Evolutionary conservation across 2,329 filamentous ascomycete genomes (phyloP).

Genomic region (Apiospora phragmitis): DNA sequence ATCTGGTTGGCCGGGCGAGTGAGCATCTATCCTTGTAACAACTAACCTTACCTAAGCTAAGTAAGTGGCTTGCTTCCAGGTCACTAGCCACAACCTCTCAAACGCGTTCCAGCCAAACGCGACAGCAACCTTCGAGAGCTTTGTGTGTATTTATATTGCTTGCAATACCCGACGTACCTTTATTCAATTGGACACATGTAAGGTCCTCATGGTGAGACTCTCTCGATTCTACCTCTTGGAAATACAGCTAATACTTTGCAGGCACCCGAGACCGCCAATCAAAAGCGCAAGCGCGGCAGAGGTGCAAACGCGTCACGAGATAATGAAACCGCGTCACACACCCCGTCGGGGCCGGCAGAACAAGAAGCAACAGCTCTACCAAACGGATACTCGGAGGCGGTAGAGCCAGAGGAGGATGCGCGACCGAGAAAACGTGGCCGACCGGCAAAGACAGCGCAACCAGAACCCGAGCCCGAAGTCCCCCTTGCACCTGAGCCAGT

Average conservation of each 20-base stretch:
- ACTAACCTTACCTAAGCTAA: not conserved
- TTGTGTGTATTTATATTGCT: not conserved
- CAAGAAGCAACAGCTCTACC: slow-evolving; percentile 17
- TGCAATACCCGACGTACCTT: not conserved
- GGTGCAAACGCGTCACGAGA: slow-evolving; percentile 39
- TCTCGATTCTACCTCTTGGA: too few relatives aligned
- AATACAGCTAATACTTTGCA: slow-evolving; percentile 8
- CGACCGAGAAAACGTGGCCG: slow-evolving; percentile 27
- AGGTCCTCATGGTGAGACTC: not conserved
- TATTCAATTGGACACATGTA: not conserved
- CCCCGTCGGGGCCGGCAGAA: slow-evolving; percentile 20
- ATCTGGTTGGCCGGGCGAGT: not conserved
- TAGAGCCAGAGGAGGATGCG: slow-evolving; percentile 15
- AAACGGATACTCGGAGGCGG: slow-evolving; percentile 18
- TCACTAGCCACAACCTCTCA: not conserved
- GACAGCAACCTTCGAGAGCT: not conserved
- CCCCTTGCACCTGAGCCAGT: slow-evolving; percentile 19
- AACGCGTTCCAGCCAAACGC: not conserved
- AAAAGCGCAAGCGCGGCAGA: slow-evolving; percentile 45
- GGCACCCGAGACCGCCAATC: slow-evolving; percentile 30
- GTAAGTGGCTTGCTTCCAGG: not conserved
- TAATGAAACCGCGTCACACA: slow-evolving; percentile 26
- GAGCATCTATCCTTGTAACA: not conserved
- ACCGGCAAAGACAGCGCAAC: slow-evolving; percentile 17
- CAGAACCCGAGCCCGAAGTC: slow-evolving; percentile 12